Conservation (phyloP, 371 early-diverging fungal genomes). For the Thermomucor indicae-seudaticae region DNA sequence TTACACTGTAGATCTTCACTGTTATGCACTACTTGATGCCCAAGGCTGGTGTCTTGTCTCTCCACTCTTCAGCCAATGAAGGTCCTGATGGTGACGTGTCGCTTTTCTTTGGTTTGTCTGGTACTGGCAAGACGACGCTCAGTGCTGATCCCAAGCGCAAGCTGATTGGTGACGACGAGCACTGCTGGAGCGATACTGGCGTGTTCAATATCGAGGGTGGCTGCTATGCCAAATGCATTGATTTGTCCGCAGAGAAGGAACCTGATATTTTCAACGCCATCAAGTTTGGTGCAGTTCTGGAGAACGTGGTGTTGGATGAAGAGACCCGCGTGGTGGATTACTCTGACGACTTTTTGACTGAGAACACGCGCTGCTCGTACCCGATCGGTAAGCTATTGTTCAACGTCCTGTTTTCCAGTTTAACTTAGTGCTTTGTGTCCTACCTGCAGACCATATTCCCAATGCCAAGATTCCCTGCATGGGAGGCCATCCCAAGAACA, state of each 20-base stretch:
- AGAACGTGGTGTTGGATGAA: slow-evolving; percentile 86
- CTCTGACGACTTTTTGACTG: slow-evolving; percentile 72
- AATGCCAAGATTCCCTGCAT: slow-evolving; percentile 93
- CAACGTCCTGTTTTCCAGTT: too few relatives aligned
- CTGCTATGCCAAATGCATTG: slow-evolving; percentile 96
- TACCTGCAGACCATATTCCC: slow-evolving; percentile 81
- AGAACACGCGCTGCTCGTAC: slow-evolving; percentile 95
- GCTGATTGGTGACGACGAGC: slow-evolving; percentile 97
- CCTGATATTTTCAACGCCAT: slow-evolving; percentile 95
- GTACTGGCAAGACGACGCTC: slow-evolving; percentile 96
- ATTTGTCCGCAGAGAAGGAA: slow-evolving; percentile 90
- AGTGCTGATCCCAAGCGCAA: slow-evolving; percentile 88
- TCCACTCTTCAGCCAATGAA: slow-evolving; percentile 94
- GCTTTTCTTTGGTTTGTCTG: slow-evolving; percentile 94
- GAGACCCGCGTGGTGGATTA: slow-evolving; percentile 85
- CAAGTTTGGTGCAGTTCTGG: slow-evolving; percentile 84
- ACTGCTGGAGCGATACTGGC: slow-evolving; percentile 94
- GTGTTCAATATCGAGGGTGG: slow-evolving; percentile 97
- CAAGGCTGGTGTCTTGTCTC: slow-evolving; percentile 92
- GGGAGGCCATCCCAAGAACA: slow-evolving; percentile 90
- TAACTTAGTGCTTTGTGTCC: too few relatives aligned
- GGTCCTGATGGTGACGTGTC: slow-evolving; percentile 88
- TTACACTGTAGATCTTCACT: slow-evolving; percentile 82
- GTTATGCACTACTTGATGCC: slow-evolving; percentile 99
- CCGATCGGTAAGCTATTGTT: slow-evolving; percentile 69